A percentile compares a stretch with the other conserved stretches of the same genome.
phyloP scores from a whole-genome alignment of 495 filamentous ascomycete genomes.

The Penicillium herquei region DNA sequence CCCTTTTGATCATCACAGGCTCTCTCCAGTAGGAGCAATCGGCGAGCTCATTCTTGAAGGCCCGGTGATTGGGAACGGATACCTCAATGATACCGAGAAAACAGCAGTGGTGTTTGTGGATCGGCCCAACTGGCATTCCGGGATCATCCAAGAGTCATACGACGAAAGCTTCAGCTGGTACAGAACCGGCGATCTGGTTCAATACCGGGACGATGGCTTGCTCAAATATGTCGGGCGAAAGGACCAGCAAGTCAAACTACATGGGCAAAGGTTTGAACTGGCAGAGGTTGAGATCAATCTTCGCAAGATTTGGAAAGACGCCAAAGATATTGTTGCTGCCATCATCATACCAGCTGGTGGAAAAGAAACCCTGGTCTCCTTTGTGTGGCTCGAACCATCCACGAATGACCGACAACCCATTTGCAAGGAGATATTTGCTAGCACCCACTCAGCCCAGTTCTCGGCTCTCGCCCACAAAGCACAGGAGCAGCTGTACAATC shows the following conservation, averaged over 20 bases:
- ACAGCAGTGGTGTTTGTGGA: neutral
- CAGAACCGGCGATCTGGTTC: constrained; percentile 1
- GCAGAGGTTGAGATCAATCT: neutral
- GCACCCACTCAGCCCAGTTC: no score
- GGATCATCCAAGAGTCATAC: neutral
- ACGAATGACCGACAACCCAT: neutral
- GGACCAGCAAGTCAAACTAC: neutral
- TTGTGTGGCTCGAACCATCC: neutral
- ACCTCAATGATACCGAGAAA: neutral
- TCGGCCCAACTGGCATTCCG: neutral
- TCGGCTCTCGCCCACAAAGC: neutral
- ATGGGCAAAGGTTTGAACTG: neutral
- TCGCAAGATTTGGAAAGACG: neutral
- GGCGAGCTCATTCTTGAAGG: neutral
- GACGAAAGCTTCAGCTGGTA: neutral
- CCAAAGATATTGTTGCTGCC: neutral
- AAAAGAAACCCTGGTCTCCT: neutral
- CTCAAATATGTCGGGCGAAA: constrained; percentile 6
- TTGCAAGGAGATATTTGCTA: neutral
- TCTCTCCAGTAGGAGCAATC: neutral
- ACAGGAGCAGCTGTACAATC: neutral
- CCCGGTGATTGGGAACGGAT: neutral
- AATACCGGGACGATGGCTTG: neutral
- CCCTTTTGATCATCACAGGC: neutral
- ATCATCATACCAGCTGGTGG: neutral